A percentile compares a stretch with the other conserved stretches of the same genome.
phyloP scores from a whole-genome alignment of 768 basidiomycete genomes.

The Pleurotus cornucopiae region DNA sequence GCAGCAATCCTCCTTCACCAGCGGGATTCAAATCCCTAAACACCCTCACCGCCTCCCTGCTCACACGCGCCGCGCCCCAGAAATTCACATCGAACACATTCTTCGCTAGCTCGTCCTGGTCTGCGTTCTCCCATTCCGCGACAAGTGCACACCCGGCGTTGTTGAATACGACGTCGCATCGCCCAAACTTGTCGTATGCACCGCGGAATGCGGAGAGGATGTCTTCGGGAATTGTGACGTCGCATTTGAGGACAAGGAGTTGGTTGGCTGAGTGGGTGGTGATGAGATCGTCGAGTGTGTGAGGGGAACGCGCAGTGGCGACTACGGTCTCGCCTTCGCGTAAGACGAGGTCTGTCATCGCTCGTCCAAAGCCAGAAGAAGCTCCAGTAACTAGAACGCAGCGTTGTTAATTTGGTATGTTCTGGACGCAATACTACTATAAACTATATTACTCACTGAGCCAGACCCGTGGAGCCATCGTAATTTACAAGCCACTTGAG shows the following conservation, averaged over 20 bases:
- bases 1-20: slow-evolving; percentile 29
- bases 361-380: slow-evolving; percentile 30
- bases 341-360: slow-evolving; percentile 27
- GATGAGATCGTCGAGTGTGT: slow-evolving; percentile 23
- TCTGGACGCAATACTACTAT: too few species aligned
- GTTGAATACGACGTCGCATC: slow-evolving; percentile 16
- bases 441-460: too few species aligned
- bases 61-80: slow-evolving; percentile 26
- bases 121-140: slow-evolving; percentile 19
- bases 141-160: slow-evolving; percentile 13
- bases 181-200: slow-evolving; percentile 11
- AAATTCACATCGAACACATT: slow-evolving; percentile 24
- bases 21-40: slow-evolving; percentile 34
- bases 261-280: slow-evolving; percentile 20
- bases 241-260: slow-evolving; percentile 30
- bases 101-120: slow-evolving; percentile 14
- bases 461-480: too few species aligned
- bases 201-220: slow-evolving; percentile 11
- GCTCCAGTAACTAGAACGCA: slow-evolving; percentile 10
- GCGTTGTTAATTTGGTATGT: too few species aligned
- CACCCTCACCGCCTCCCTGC: slow-evolving; percentile 23
- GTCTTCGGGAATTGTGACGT: slow-evolving; percentile 26
- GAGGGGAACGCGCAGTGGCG: slow-evolving; percentile 34
- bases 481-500: too few species aligned
- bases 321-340: slow-evolving; percentile 32